Base-by-base conservation (phyloP, 108 stramenopile genomes). In the Cyclotella baltica region DNA sequence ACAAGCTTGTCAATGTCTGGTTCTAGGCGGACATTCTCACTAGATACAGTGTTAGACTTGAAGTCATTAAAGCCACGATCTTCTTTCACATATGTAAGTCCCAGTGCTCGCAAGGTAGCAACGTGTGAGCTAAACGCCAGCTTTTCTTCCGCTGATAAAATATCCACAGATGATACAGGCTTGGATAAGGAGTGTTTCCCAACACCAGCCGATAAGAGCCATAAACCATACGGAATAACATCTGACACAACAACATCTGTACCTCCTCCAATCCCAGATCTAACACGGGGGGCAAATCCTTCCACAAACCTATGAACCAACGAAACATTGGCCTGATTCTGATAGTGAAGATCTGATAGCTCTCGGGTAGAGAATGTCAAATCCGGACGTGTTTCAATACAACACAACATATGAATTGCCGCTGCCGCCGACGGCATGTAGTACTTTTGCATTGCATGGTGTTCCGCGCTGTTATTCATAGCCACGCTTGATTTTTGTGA, bases 351-450 rank as follows among this genome's bases (percentile, higher is more conserved):
- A 77, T 92, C 89, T 1, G 75, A 59, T 11, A 91, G 68, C 30
- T 86, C 80, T 34, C 90, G 76, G 1, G 82, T 86, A 11, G 91
- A 88, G 36, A 89, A 85, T 8, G 87, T 83, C 59, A 95, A 76
- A 48, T 91, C 85, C 18, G 91, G 83, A 40, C 80, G 75, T 11
- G 87, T 83, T 69, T 95, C 94, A 16, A 95, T 90, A 33, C 90
- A 87, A 64, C 94, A 92, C 10, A 95, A 82, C 20, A 95, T 43
- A 74, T 95, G 91, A 69, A 91, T 75, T 20, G 91, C 89, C 15
- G 88, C 94, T 9, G 90, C 90, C 19, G 87, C 85, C 18, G 80
- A 72, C 13, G 92, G 90, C 34, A 89, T 80, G 73, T 86, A 73
- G 47, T 64, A 76, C 22, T 78, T 71, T 63, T 89, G 87, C 62